Base-by-base conservation (phyloP, 768 basidiomycete species). In the Collybiopsis luxurians region DNA sequence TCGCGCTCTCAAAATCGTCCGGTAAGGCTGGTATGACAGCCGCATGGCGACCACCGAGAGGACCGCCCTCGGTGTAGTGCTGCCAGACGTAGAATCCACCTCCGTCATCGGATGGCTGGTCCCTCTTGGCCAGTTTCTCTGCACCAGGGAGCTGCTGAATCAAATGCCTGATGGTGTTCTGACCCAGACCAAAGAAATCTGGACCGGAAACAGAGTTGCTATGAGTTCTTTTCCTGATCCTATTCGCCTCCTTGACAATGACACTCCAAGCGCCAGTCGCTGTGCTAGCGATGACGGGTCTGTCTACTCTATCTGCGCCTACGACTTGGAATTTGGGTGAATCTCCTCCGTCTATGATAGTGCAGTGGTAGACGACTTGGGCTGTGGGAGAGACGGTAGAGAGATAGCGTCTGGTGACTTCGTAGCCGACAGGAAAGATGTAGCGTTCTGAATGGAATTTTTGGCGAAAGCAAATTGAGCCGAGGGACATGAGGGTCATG, bases 371-470 rank as follows among this genome's bases (percentile, higher is more conserved):
- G 0, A 89, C 85, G 2, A 86, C 87, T 50, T 91, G 87, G 1
- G 66, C 65, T 40, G 69, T 78, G 1, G 84, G 84, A 62, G 93
- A 83, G 12, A 87, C 66, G 17, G 89, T 92, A 1, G 91, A 93
- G 21, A 86, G 76, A 65, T 92, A 94, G 23, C 88, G 86, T 59
- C 91, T 80, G 3, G 84, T 87, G 4, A 91, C 88, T 65, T 90
- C 89, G 66, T 92, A 93, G 15, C 90, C 90, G 39, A 92, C 87
- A 10, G 92, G 92, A 64, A 91, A 94, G 60, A 94, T 93, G 66
- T 93, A 93, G 52, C 92, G 76, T 67, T 93, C 90, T 0, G 91
- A 92, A 67, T 91, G 89, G 65, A 92, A 93, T 66, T 92, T 88
- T 60, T 92, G 89, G 28, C 88, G 78, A 84, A 86, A 83, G 65